Evolutionary conservation across 2,329 filamentous ascomycete species (phyloP), one percentile per base, ranked within the genome.

Genomic region (Chrysoporthe austroafricana): DNA sequence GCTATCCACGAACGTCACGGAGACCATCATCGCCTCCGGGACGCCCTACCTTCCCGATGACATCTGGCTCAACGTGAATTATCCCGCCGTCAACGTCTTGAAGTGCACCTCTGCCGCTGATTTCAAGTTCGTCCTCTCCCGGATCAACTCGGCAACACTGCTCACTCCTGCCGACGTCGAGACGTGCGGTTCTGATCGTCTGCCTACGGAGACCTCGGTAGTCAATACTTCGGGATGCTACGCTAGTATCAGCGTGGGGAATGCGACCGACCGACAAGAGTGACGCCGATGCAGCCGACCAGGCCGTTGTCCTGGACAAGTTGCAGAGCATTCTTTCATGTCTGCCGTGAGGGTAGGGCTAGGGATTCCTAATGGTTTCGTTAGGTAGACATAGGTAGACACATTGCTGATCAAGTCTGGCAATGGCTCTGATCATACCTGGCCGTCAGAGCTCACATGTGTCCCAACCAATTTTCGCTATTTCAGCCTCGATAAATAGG

Each of bases 1-100:
- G 62, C 82, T 92, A 2, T 85, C 89, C 1, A 79, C 84, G 16
- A 86, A 84, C 34, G 73, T 92, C 4, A 88, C 87, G 6, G 77
- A 85, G 62, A 79, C 80, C 1, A 73, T 92, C 52, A 73, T 90
- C 32, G 80, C 77, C 1, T 82, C 84, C 0, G 88, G 88, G 42
- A 81, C 80, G 54, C 90, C 90, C 0, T 91, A 90, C 73, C 81
- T 92, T 1, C 89, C 90, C 0, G 73, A 79, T 0, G 82, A 84
- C 63, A 82, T 86, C 2, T 91, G 83, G 76, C 82, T 92, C 46
- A 92, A 92, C 71, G 88, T 92, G 72, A 92, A 92, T 78, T 91
- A 90, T 73, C 87, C 87, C 4, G 76, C 81, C 64, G 83, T 86
- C 1, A 77, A 78, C 8, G 80, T 75, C 0, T 52, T 39, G 18